Evolutionary conservation across 2,329 filamentous ascomycete genomes (phyloP).

Genomic region (Clonostachys sp.): DNA sequence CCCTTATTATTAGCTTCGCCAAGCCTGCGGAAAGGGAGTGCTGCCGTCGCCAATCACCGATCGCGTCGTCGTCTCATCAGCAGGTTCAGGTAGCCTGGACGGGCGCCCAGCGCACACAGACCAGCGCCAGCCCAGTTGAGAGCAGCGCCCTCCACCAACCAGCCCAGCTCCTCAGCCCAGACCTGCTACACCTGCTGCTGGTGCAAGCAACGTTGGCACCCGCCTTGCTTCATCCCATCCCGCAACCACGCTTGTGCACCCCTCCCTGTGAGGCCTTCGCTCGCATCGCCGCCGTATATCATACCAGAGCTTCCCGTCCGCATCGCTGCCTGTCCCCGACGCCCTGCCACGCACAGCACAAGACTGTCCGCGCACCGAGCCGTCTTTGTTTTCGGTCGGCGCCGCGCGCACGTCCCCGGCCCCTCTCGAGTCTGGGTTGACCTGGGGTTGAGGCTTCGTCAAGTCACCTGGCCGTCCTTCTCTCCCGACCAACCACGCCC

Average conservation of each 20-base stretch:
- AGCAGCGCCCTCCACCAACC: conserved; percentile 1
- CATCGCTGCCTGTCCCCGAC: no score
- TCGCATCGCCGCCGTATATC: no score
- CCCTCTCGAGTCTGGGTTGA: conserved; percentile 2
- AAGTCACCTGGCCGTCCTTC: neutral
- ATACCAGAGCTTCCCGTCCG: no score
- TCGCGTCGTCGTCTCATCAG: conserved; percentile 9
- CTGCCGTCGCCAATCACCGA: conserved; percentile 17
- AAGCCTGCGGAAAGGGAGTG: conserved; percentile 3
- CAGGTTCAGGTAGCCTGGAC: neutral
- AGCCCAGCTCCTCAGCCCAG: no score
- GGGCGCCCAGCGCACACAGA: neutral
- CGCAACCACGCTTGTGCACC: no score
- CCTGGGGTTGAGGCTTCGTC: conserved; percentile 1
- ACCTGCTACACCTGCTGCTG: no score
- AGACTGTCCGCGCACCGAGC: no score
- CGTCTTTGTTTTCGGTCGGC: neutral
- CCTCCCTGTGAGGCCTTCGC: no score
- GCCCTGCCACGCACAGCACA: no score
- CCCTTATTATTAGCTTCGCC: conserved; percentile 3
- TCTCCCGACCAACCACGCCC: neutral
- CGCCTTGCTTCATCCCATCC: no score
- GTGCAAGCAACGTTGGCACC: no score
- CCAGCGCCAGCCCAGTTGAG: neutral
- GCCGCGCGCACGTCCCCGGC: conserved; percentile 2